A percentile compares a stretch with the other conserved stretches of the same genome.
These are phyloP conservation scores for Vaccinium darrowii DNA, from an alignment of 148 eudicot genomes.

Conservation along the genomic window DNA sequence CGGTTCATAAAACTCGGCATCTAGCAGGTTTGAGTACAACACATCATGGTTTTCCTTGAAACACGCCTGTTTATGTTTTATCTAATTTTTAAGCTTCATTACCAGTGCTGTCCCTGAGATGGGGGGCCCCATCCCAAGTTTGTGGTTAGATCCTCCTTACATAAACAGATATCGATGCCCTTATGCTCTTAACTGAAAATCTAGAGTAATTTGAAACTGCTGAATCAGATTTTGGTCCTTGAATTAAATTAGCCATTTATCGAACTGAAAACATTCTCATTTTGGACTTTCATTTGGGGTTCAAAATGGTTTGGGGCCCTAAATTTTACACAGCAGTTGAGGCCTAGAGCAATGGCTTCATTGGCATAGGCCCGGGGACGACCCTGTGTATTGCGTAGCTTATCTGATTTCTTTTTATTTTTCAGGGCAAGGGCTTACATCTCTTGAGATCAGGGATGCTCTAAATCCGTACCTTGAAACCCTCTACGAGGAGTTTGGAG, in stretches of 20 bases:
- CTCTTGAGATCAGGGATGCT: conserved; percentile 81
- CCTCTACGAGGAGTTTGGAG: conserved; percentile 57
- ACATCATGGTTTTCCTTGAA: background rate
- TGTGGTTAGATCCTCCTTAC: background rate
- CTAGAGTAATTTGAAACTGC: background rate
- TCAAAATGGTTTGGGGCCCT: background rate
- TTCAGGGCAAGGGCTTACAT: conserved; percentile 82
- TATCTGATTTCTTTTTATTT: conserved; percentile 11
- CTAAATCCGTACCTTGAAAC: conserved; percentile 68
- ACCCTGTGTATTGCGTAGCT: background rate
- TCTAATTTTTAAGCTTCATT: background rate
- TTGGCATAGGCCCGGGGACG: background rate
- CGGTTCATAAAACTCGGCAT: conserved; percentile 68
- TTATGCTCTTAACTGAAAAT: background rate
- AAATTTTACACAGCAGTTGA: background rate
- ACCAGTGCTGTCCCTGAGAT: background rate
- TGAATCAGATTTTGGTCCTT: background rate
- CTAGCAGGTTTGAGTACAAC: conserved; percentile 70
- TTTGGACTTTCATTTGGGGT: background rate
- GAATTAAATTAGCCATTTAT: background rate
- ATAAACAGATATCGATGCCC: background rate
- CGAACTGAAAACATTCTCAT: background rate
- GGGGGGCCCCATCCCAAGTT: background rate
- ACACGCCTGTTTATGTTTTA: background rate
- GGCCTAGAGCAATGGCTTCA: background rate